A percentile compares a stretch with the other conserved stretches of the same genome.
These are phyloP conservation scores for Saccharomyces pastorianus DNA, from an alignment of 1,139 yeast species.

Conservation along the genomic window DNA sequence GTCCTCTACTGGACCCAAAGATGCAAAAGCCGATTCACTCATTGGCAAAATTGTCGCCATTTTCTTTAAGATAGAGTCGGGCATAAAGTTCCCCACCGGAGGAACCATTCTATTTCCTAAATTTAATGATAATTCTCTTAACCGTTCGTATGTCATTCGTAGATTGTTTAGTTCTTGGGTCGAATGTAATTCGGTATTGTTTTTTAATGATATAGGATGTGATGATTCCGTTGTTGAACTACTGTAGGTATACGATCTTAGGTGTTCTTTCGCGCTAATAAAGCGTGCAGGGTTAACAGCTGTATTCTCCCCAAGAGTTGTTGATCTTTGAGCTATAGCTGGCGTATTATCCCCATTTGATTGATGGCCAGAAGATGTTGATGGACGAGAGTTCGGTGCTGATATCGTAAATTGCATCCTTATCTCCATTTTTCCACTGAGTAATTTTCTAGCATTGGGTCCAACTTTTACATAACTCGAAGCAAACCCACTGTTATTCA, in stretches of 20 bases:
- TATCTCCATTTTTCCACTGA: conserved; percentile 40
- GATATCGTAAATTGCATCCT: conserved; percentile 38
- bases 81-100: conserved; percentile 36
- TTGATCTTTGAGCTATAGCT: background rate
- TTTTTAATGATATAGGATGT: conserved; percentile 16
- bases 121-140: conserved; percentile 41
- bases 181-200: conserved; percentile 21
- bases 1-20: conserved; percentile 36
- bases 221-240: conserved; percentile 4
- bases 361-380: conserved; percentile 10
- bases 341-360: conserved; percentile 5
- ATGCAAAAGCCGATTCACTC: conserved; percentile 42
- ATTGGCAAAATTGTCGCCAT: conserved; percentile 52
- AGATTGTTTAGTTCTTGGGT: conserved; percentile 25
- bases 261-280: conserved; percentile 26
- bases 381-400: conserved; percentile 15
- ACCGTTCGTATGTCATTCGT: conserved; percentile 32
- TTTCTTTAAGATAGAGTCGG: conserved; percentile 45
- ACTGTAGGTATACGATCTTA: conserved; percentile 21
- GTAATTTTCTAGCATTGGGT: conserved; percentile 40
- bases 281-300: conserved; percentile 15
- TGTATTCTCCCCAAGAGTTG: background rate
- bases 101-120: conserved; percentile 37
- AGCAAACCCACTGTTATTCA: conserved; percentile 73
- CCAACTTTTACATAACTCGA: conserved; percentile 65